Evolutionary conservation across 306 rosid genomes (phyloP).

Genomic region (Sesbania bispinosa): DNA sequence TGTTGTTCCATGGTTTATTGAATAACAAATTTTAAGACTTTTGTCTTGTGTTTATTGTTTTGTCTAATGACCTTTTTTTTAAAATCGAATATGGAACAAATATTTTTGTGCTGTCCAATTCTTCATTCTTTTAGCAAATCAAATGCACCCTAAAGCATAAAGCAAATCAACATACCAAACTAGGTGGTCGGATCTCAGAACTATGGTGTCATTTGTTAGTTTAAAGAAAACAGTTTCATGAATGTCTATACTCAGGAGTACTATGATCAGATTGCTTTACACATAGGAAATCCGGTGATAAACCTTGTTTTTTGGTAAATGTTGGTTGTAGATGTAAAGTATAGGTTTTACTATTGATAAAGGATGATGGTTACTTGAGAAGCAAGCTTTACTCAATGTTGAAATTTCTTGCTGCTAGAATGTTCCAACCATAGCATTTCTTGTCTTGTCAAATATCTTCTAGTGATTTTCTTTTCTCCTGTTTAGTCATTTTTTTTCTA

Average conservation of each 20-base stretch:
- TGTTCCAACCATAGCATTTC: slow-evolving; percentile 1
- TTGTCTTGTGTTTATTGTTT: background rate
- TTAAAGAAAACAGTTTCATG: slow-evolving; percentile 8
- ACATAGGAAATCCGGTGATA: background rate
- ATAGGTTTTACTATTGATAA: slow-evolving; percentile 11
- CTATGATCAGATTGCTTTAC: background rate
- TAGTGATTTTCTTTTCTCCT: background rate
- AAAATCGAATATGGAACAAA: background rate
- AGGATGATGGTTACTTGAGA: background rate
- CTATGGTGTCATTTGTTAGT: background rate
- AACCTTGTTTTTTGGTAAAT: background rate
- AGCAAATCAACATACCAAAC: background rate
- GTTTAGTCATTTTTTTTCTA: background rate
- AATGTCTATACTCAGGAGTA: background rate
- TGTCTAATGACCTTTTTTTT: background rate
- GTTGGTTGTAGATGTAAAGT: background rate
- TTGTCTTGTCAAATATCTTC: background rate
- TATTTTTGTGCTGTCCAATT: background rate
- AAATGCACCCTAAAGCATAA: background rate
- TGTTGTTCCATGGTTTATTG: no score
- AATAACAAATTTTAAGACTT: background rate
- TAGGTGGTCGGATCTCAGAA: background rate
- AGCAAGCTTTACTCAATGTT: background rate
- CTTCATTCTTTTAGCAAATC: background rate
- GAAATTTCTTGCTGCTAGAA: slow-evolving; percentile 6